Base-by-base conservation (phyloP, 768 basidiomycete species). In the Auricularia sp. region DNA sequence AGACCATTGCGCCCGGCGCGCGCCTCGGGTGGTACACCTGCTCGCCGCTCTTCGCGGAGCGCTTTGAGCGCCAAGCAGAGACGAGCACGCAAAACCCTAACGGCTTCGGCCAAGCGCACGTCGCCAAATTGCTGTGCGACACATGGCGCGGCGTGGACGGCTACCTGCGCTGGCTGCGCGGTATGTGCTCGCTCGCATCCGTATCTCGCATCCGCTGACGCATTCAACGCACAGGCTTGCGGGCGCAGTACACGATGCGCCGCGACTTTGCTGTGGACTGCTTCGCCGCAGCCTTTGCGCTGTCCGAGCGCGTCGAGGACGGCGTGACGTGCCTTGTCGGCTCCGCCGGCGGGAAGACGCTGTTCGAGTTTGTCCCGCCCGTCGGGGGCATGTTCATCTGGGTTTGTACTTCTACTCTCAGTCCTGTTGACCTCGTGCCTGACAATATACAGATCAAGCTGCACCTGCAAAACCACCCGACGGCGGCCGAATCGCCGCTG, bases 11-110 rank as follows among this genome's bases (percentile, higher is more conserved):
- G 2, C 91, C 91, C 3, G 92, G 90, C 3, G 82, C 82, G 63
- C 83, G 90, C 7, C 73, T 92, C 34, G 92, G 91, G 2, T 94
- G 86, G 86, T 87, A 88, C 71, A 92, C 89, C 2, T 87, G 86
- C 69, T 86, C 83, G 68, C 85, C 89, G 1, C 62, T 85, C 34
- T 91, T 94, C 71, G 85, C 86, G 10, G 91, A 93, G 71, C 79
- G 88, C 33, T 72, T 94, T 10, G 84, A 89, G 68, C 79, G 90
- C 58, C 82, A 83, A 18, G 80, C 81, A n/a, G 92, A 94, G 76
- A 83, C 82, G 0, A 80, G 82, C 3, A 84, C 88, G 0, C 89
- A 90, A 70, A 81, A 81, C 0, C 88, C 91, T 7, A 85, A 82
- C 66, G 92, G 90, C 3, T 87, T 92, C 69, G 78, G 79, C 54